Evolutionary conservation across 768 basidiomycete species (phyloP), one percentile per base, ranked within the genome.

Genomic region (Phlebiopsis flavidoalba): DNA sequence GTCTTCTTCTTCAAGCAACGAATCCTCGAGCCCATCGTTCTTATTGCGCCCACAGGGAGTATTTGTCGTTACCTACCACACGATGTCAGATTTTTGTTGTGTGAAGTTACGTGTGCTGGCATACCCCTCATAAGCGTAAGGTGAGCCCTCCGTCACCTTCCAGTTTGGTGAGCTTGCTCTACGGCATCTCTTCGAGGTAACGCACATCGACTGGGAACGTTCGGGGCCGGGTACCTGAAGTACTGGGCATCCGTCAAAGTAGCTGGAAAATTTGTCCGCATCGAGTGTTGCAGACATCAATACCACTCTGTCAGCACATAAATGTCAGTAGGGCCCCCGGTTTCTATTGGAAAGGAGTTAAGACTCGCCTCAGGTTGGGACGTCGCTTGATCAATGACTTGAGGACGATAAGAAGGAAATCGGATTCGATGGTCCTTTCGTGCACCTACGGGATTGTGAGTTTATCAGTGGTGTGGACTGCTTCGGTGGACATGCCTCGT

Each of bases 261-360:
- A 98, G 14, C 73, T 75, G 11, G 95, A 91, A 45, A 98, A 85
- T 76, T 95, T 95, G 58, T 91, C 87, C 1, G 93, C 87, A 65
- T 99, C 94, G 24, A 97, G 79, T 0, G 97, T 99, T 0, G 97
- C 96, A 35, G 94, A 96, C 96, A 99, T 99, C 51, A 98, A 80
- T 15, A 98, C 84, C 45, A 99, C 85, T 73, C 93, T 95, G 59
- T 45, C 35, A 47, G 46, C 2, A 31, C 24, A 53, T 35, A 60
- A 15, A 40, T n/a, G 19, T 17, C 19, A 54, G 49, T 43, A 11
- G 31, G 12, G 2, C 40, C 33, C 26, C 7, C 11, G 17, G 40
- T 2, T 19, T 17, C 17, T n/a, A 17, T 40, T 7, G 21, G 35
- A 52, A 48, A 47, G 63, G 19, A 37, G 51, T 22, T 2, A 17